A percentile compares a stretch with the other conserved stretches of the same genome.
Evolutionary conservation across 225 moss, liverwort and hornwort species (phyloP).

Genomic region (Pseudisothecium myosuroides): DNA sequence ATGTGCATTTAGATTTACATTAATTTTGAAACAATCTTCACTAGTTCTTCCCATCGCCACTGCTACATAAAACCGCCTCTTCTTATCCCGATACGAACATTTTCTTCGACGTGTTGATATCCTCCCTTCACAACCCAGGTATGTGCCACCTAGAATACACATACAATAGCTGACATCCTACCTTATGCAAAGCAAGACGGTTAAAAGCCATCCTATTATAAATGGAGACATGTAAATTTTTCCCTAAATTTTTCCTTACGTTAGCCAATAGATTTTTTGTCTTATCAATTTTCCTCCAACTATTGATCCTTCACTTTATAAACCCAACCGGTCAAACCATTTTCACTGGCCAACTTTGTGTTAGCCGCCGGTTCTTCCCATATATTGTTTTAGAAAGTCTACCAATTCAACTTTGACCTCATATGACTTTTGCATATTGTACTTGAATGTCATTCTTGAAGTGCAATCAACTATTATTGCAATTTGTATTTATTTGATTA

Average conservation of each 20-base stretch:
- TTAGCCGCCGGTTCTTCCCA: accelerated
- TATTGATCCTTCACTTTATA: background rate
- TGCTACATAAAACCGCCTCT: accelerated
- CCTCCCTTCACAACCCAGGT: accelerated
- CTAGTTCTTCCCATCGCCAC: no score
- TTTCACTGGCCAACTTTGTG: background rate
- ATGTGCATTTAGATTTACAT: accelerated
- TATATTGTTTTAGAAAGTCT: background rate
- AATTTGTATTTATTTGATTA: background rate
- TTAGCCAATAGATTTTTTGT: background rate
- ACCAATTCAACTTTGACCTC: background rate
- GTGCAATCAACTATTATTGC: background rate
- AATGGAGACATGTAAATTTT: background rate
- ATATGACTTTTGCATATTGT: background rate
- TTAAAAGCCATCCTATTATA: background rate
- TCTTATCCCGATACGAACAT: no score
- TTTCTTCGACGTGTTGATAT: no score
- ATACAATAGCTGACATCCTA: background rate
- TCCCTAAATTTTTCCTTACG: background rate
- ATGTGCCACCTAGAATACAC: no score
- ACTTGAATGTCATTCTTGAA: background rate
- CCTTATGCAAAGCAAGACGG: accelerated
- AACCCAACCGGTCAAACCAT: accelerated
- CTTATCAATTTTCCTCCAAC: background rate
- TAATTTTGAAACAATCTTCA: background rate